Conservation (phyloP, 805 yeast species). For the Teunomyces aglyptinius region DNA sequence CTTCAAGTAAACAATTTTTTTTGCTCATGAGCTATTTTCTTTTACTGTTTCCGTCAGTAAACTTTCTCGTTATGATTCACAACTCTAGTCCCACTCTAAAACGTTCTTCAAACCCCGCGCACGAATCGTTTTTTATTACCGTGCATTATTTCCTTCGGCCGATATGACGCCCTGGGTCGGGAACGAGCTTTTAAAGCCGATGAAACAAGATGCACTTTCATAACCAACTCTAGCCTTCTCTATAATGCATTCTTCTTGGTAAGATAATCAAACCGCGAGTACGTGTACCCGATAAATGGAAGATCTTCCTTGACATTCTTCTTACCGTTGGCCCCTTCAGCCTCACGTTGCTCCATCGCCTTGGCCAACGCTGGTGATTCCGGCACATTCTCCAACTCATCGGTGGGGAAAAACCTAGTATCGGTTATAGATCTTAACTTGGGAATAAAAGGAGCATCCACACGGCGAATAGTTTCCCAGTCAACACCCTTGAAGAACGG, state of each 20-base stretch:
- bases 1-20: neutral
- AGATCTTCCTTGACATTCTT: constrained; percentile 74
- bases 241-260: constrained; percentile 67
- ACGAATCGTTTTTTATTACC: neutral
- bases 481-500: constrained; percentile 96
- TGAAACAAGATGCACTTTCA: neutral
- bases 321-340: constrained; percentile 41
- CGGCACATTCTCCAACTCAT: constrained; percentile 91
- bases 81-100: too few species aligned
- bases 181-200: neutral
- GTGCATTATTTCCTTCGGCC: too few species aligned
- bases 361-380: constrained; percentile 64
- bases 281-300: constrained; percentile 97
- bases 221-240: neutral
- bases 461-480: constrained; percentile 85
- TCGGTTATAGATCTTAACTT: constrained; percentile 89
- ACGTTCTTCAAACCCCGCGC: neutral
- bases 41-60: too few species aligned
- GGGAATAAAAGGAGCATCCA: constrained; percentile 92
- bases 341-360: constrained; percentile 66
- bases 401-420: constrained; percentile 97
- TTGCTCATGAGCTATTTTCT: neutral
- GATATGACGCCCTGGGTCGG: neutral
- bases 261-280: constrained; percentile 88
- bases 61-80: neutral